Base-by-base conservation (phyloP, 768 basidiomycete genomes). In the Leccinum ochraceum region DNA sequence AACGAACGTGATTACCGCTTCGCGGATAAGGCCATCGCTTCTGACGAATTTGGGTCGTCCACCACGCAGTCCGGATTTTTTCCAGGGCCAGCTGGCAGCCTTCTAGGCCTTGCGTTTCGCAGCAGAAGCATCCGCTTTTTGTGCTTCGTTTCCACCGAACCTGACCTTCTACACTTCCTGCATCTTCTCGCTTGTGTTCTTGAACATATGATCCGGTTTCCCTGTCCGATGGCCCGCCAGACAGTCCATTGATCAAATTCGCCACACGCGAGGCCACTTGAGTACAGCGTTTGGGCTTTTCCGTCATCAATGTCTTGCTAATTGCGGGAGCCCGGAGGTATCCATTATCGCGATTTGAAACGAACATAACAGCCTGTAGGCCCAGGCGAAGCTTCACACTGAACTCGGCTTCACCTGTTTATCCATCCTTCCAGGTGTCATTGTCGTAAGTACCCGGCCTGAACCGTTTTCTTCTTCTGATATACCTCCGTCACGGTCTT, bases 121-220 rank as follows among this genome's bases (percentile, higher is more conserved):
- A 28, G 80, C 79, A 77, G 78, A 26, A 78, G 11, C 32, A 11
- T 34, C 72, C 56, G 76, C 78, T 60, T 82, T 77, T 66, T 71
- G 75, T 42, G 71, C 74, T 53, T 69, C 78, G 65, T 57, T 79
- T 8, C 96, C 96, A 3, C 89, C 89, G 67, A 95, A 99, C 73
- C 86, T 86, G 53, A 75, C 75, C 66, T 88, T 83, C 89, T 90
- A 98, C 6, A 84, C 81, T 32, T 94, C 89, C 26, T 87, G 87
- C 88, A 88, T 89, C 70, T 84, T 88, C 68, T 96, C 92, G 60
- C 96, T 93, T 60, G 98, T 97, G 73, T 86, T 89, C 77, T 89
- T 92, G 80, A 99, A 99, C 63, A 99, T 76, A 75, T 98, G 89
- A 50, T 84, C 92, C 4, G 97, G 92, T 60, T 82, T 85, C 37